Base-by-base conservation (phyloP, 306 rosid genomes). In the Lagenaria siceraria region DNA sequence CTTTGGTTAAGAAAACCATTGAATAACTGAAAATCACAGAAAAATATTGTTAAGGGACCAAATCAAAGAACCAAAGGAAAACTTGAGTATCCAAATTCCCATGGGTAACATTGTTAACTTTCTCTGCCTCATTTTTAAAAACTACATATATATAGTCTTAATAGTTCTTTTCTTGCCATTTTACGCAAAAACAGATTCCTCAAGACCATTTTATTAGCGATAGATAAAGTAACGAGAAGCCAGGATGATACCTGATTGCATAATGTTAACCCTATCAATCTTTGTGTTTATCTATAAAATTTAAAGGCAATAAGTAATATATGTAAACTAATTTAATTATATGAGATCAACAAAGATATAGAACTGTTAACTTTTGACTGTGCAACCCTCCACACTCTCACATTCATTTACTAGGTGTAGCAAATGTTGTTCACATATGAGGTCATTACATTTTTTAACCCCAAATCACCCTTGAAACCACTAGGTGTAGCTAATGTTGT, bases 1-100 rank as follows among this genome's bases (percentile, higher is more conserved):
- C 69, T 75, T 78, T 54, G 78, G 54, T 56, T 76, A 56, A 76
- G 55, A 29, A 51, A 73, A 73, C 77, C 58, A 73, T 73, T 51
- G 62, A 52, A 73, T 29, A 73, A 52, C 77, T 49, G 54, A 74
- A 70, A 78, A n/a, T 78, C 61, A 79, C 38, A 74, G 48, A 35
- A 24, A 75, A 53, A 78, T 24, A 72, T 51, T 43, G 56, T 36
- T 5, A 63, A 19, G 46, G 48, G 77, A 59, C 75, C 68, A 82
- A 76, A 61, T 46, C 68, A 81, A 62, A 76, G 72, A 76, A 80
- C 72, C 66, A 12, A 77, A 51, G 77, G 29, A 31, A 73, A 29
- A 51, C 62, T 52, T 52, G 18, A 73, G 25, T 29, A 29, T 73
- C 61, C 61, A 73, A 49, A 27, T 51, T 51, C 22, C 61, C 61